Base-by-base conservation (phyloP, 2,329 filamentous ascomycete species). In the Diplocarpon rosae region DNA sequence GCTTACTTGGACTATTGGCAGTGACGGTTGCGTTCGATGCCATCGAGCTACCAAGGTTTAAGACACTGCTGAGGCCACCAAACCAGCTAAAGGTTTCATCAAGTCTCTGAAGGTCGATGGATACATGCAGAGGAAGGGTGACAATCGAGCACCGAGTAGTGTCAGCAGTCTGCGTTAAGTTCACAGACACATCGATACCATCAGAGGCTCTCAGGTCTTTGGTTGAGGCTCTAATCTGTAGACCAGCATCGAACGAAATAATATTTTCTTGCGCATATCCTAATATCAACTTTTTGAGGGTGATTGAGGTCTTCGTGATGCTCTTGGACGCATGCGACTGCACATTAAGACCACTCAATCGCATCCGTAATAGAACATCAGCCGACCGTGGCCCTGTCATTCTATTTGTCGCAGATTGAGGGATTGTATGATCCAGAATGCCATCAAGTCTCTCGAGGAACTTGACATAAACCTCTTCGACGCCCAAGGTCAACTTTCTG, bases 61-160 rank as follows among this genome's bases (percentile, higher is more conserved):
- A 68, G 42, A 98, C 83, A 52, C 88, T 87, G 62, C 89, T 95
- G 35, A 98, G 69, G 0, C 92, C 92, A 30, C 92, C 92, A 63
- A 95, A 89, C 72, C 85, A 87, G 45, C 78, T 78, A 48, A 96
- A 79, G 0, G 85, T 85, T 56, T 95, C 88, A 55, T 96, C 92
- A 16, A 96, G 66, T 44, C 77, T 76, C 51, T 83, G 80, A 13
- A 95, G 67, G 59, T 96, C 85, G 33, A 96, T 65, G 45, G 80
- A 75, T 9, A 95, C 62, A 47, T 81, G 76, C 1, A 95, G 63
- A 5, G 89, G 87, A 9, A 93, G 70, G 0, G 88, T 93, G 42
- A 78, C 76, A 12, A 95, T 61, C 28, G 84, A 78, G 13, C 84
- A 72, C 45, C 67, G 68, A 12, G 65, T 70, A 5, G 62, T 63